These are phyloP conservation scores for Calonectria hongkongensis DNA, from an alignment of 2,329 filamentous ascomycete genomes.

Conservation along the genomic window DNA sequence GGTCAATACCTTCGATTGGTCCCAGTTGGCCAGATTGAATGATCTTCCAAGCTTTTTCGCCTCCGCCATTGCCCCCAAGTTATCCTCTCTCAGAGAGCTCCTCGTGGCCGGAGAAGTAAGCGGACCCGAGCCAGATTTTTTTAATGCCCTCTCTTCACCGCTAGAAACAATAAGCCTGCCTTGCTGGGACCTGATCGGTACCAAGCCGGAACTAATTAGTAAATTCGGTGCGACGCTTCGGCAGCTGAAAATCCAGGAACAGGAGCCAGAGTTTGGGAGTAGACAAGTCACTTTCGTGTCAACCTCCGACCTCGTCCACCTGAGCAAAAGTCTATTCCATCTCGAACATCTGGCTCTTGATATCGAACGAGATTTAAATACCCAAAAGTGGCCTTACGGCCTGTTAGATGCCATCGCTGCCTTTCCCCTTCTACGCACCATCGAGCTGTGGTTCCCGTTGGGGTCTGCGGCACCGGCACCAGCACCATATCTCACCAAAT, in stretches of 20 bases:
- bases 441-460: conserved; percentile 34
- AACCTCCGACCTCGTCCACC: conserved; percentile 3
- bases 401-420: conserved; percentile 29
- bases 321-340: conserved; percentile 20
- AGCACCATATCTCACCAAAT: conserved; percentile 18
- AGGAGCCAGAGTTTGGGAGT: background rate
- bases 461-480: conserved; percentile 7
- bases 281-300: background rate
- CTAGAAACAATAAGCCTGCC: conserved; percentile 33
- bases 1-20: conserved; percentile 39
- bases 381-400: conserved; percentile 29
- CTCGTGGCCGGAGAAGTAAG: background rate
- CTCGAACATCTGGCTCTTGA: conserved; percentile 34
- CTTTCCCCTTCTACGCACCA: conserved; percentile 23
- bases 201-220: background rate
- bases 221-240: conserved; percentile 34
- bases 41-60: background rate
- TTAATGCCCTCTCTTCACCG: conserved; percentile 23
- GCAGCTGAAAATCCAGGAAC: conserved; percentile 33
- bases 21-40: conserved; percentile 32
- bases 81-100: conserved; percentile 35
- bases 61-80: conserved; percentile 26
- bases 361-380: conserved; percentile 1
- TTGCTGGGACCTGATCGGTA: conserved; percentile 16
- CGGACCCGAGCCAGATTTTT: background rate